These are phyloP conservation scores for Verbena officinalis DNA, from an alignment of 257 asterid genomes.

Conservation along the genomic window DNA sequence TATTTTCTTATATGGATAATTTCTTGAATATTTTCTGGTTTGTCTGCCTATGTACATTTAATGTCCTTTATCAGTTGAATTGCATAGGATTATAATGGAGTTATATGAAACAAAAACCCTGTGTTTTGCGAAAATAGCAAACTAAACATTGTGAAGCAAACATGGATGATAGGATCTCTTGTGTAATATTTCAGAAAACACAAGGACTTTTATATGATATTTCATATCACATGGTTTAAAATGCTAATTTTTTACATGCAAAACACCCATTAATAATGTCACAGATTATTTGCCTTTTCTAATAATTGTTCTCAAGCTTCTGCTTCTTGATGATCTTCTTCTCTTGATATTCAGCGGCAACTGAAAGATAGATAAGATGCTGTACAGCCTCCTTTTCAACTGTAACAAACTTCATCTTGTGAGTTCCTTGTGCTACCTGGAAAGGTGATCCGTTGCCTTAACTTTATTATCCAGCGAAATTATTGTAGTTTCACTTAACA, in stretches of 20 bases:
- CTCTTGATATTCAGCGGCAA: slow-evolving; percentile 61
- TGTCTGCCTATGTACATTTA: neutral
- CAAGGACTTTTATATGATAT: too few species aligned
- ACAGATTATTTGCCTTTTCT: neutral
- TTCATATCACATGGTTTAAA: too few species aligned
- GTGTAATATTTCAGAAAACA: too few species aligned
- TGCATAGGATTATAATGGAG: neutral
- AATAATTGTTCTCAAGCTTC: neutral
- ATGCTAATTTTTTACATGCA: too few species aligned
- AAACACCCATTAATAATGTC: too few species aligned
- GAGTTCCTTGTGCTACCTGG: slow-evolving; percentile 14
- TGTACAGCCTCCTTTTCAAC: slow-evolving; percentile 24
- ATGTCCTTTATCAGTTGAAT: neutral
- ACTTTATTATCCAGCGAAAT: neutral
- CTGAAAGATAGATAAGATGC: slow-evolving; percentile 66
- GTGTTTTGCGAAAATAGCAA: too few species aligned
- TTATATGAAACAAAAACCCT: too few species aligned
- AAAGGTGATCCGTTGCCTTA: neutral
- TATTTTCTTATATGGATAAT: slow-evolving; percentile 7
- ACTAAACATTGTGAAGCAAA: too few species aligned
- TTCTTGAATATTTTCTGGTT: slow-evolving; percentile 15
- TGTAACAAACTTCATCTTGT: slow-evolving; percentile 11
- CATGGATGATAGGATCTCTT: too few species aligned
- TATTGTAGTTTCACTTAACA: neutral
- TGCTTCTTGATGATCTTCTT: slow-evolving; percentile 23